Percentiles rank a stretch among this genome's conserved stretches.
Evolutionary conservation across 2,329 filamentous ascomycete species (phyloP).

Genomic region (Chalaropsis thielavioides): DNA sequence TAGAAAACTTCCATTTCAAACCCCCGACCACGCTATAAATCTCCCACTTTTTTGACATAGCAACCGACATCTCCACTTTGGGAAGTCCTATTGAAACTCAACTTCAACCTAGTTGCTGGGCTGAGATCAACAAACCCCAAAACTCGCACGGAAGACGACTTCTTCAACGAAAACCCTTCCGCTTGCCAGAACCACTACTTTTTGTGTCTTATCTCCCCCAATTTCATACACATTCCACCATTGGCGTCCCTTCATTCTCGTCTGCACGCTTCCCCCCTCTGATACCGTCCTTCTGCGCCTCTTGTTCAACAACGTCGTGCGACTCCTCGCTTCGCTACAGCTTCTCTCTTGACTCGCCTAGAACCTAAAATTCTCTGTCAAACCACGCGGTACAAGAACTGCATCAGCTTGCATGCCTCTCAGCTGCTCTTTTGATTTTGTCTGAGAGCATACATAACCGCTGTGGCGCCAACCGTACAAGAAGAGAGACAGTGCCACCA

Average conservation of each 20-base stretch:
- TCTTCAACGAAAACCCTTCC: neutral
- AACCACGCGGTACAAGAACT: neutral
- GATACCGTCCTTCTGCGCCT: neutral
- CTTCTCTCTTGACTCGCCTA: neutral
- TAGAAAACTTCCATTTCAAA: neutral
- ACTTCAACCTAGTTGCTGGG: neutral
- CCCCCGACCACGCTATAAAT: conserved; percentile 2
- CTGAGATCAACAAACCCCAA: neutral
- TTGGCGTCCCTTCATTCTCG: conserved; percentile 1
- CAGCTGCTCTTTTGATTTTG: neutral
- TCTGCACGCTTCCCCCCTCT: neutral
- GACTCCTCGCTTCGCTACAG: neutral
- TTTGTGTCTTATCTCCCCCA: neutral
- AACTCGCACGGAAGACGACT: neutral
- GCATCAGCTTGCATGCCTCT: neutral
- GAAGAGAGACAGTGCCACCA: neutral
- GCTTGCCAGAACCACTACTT: neutral
- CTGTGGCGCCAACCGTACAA: neutral
- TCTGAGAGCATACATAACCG: neutral
- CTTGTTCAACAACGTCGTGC: neutral
- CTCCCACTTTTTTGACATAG: conserved; percentile 11
- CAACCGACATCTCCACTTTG: neutral
- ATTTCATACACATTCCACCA: neutral
- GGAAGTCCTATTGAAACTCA: neutral
- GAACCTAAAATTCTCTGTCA: neutral